Conservation (phyloP, 768 basidiomycete species). For the Mycena olivaceomarginata region DNA sequence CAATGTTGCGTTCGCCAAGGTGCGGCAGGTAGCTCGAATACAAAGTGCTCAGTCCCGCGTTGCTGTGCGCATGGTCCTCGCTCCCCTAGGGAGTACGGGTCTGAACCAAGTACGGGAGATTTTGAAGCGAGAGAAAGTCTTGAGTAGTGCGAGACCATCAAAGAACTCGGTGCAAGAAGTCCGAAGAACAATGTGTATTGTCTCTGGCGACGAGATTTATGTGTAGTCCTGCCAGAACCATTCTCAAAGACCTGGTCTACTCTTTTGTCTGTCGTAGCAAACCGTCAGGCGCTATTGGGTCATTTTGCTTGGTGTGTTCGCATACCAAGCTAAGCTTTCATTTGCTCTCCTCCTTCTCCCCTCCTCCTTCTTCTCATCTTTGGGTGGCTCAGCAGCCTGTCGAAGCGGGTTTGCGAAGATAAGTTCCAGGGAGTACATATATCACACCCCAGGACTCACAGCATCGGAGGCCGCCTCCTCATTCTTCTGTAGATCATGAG, state of each 20-base stretch:
- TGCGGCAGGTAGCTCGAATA: too few species aligned
- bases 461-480: conserved; percentile 28
- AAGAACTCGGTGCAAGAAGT: not conserved
- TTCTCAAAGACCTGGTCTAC: conserved; percentile 15
- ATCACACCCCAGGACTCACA: conserved; percentile 15
- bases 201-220: conserved; percentile 5
- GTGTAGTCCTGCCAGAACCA: not conserved
- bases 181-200: not conserved
- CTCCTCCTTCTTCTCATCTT: conserved; percentile 25
- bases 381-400: conserved; percentile 35
- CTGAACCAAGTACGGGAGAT: too few species aligned
- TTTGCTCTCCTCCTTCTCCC: conserved; percentile 28
- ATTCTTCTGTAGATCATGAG: not conserved
- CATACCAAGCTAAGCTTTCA: conserved; percentile 22
- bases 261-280: not conserved
- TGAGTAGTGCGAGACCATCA: too few species aligned
- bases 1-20: too few species aligned
- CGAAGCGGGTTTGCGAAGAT: not conserved
- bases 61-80: too few species aligned
- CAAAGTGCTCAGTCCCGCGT: too few species aligned
- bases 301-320: not conserved
- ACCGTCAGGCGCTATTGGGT: not conserved
- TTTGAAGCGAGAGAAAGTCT: too few species aligned
- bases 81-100: too few species aligned
- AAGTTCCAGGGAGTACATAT: not conserved